These are phyloP conservation scores for Trypanosoma grayi DNA, from an alignment of 208 protist genomes.

Conservation along the genomic window DNA sequence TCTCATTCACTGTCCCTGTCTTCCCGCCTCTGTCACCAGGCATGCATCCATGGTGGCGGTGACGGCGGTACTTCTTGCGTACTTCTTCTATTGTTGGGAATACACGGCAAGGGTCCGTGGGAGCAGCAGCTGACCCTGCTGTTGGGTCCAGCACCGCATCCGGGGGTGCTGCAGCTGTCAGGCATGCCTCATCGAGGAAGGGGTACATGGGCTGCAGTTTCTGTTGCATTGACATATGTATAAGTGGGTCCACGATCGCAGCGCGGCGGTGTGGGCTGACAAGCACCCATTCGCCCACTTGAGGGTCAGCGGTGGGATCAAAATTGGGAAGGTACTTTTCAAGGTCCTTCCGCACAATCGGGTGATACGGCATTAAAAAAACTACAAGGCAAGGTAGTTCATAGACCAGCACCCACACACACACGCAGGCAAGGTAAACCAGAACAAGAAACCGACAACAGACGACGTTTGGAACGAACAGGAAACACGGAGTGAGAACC, in stretches of 20 bases:
- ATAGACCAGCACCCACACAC: not conserved
- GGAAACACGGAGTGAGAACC: too few relatives aligned
- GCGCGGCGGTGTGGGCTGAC: conserved; percentile 46
- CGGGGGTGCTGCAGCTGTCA: not conserved
- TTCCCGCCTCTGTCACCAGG: too few relatives aligned
- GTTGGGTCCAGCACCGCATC: not conserved
- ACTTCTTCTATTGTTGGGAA: conserved; percentile 22
- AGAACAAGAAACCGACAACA: conserved; percentile 13
- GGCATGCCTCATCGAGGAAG: not conserved
- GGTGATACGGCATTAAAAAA: conserved; percentile 13
- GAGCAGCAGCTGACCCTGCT: not conserved
- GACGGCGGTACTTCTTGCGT: conserved; percentile 11
- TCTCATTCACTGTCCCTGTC: too few relatives aligned
- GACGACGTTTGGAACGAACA: too few relatives aligned
- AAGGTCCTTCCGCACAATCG: conserved; percentile 42
- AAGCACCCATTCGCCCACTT: conserved; percentile 85
- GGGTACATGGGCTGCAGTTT: conserved; percentile 21
- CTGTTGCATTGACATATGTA: conserved; percentile 33
- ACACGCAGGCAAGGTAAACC: not conserved
- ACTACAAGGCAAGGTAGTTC: conserved; percentile 2
- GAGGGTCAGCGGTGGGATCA: conserved; percentile 47
- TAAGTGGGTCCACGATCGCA: conserved; percentile 54
- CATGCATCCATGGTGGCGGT: not conserved
- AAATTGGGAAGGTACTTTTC: conserved; percentile 70
- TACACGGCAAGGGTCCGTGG: conserved; percentile 4